Evolutionary conservation across 2,329 filamentous ascomycete genomes (phyloP).

Genomic region (Ilyonectria robusta): DNA sequence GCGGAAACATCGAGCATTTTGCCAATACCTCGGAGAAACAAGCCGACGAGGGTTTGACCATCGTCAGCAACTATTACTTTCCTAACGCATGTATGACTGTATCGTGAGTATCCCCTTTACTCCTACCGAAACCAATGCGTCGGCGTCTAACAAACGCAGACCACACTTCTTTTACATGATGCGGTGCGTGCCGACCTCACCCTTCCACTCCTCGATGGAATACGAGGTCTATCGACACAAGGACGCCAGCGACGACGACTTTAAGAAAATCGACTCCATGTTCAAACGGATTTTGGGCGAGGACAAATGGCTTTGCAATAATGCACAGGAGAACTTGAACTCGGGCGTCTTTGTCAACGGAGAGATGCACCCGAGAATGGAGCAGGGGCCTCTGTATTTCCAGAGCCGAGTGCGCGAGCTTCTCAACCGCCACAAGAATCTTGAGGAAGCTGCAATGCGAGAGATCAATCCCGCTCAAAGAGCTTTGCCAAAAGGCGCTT

Average conservation of each 20-base stretch:
- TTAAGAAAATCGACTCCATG: constrained; percentile 9
- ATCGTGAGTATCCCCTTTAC: constrained; percentile 38
- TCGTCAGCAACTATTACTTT: constrained; percentile 41
- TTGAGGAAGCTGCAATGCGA: background rate
- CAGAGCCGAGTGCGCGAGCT: constrained; percentile 7
- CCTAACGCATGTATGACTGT: constrained; percentile 39
- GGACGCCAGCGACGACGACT: constrained; percentile 3
- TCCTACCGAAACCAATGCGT: background rate
- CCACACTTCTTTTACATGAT: constrained; percentile 9
- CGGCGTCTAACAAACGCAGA: background rate
- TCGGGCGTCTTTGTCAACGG: constrained; percentile 15
- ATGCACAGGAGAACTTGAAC: constrained; percentile 16
- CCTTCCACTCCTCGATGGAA: background rate
- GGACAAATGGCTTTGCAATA: constrained; percentile 16
- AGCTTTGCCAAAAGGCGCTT: background rate
- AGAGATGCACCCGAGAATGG: constrained; percentile 10
- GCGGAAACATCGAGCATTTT: constrained; percentile 36
- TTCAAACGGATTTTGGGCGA: constrained; percentile 9
- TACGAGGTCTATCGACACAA: constrained; percentile 2
- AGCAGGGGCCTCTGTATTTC: constrained; percentile 11
- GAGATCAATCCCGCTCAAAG: background rate
- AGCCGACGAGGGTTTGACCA: constrained; percentile 28
- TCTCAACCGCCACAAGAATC: background rate
- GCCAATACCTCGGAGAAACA: constrained; percentile 20
- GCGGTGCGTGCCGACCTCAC: background rate